Conservation (phyloP, 306 rosid species). For the Crotalaria pallida region DNA sequence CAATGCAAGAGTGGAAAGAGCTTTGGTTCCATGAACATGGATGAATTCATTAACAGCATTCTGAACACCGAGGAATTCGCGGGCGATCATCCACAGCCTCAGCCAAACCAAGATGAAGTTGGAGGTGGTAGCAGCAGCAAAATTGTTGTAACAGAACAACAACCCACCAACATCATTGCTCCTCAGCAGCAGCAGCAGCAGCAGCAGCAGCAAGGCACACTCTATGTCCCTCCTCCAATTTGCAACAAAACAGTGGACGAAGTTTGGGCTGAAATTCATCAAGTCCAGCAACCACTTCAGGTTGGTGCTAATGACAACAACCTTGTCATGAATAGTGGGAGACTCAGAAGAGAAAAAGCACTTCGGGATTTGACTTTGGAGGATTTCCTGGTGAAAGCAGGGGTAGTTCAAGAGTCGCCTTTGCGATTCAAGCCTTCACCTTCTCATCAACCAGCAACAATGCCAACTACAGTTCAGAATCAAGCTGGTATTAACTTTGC, state of each 20-base stretch:
- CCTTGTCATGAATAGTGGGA: background rate
- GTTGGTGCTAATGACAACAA: background rate
- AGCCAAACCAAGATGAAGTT: constrained; percentile 12
- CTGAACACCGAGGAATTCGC: constrained; percentile 58
- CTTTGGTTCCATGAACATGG: constrained; percentile 65
- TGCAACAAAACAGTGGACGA: constrained; percentile 66
- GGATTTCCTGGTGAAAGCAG: constrained; percentile 70
- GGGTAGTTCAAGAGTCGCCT: constrained; percentile 47
- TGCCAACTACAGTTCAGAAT: constrained; percentile 13
- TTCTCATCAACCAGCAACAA: background rate
- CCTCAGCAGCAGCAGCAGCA: no score
- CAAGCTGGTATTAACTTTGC: no score
- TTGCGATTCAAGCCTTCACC: background rate
- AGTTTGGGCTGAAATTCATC: constrained; percentile 64
- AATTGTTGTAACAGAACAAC: constrained; percentile 5
- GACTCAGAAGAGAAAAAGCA: constrained; percentile 33
- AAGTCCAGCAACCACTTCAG: constrained; percentile 11
- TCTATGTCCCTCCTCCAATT: constrained; percentile 46
- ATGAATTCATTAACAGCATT: constrained; percentile 61
- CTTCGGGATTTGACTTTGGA: constrained; percentile 64
- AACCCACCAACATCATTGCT: background rate
- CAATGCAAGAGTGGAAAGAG: constrained; percentile 47
- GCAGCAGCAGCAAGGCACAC: constrained; percentile 23
- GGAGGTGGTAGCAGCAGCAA: background rate
- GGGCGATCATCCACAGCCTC: no score